These are phyloP conservation scores for Haplosporangium sp. DNA, from an alignment of 371 early-diverging fungal genomes.

Conservation along the genomic window DNA sequence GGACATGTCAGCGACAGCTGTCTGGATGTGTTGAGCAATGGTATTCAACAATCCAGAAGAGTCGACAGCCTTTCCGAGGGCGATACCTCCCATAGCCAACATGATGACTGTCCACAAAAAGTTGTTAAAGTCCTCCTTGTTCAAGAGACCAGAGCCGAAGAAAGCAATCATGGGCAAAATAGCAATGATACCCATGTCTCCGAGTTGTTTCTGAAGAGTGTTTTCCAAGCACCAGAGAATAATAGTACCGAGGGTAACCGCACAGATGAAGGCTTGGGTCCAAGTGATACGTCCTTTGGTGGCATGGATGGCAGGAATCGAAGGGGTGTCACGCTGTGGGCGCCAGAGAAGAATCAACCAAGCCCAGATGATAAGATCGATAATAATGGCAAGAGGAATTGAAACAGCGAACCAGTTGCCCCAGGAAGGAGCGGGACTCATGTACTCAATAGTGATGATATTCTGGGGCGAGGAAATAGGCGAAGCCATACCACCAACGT, in stretches of 20 bases:
- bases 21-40: conserved; percentile 78
- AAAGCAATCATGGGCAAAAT: conserved; percentile 84
- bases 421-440: conserved; percentile 82
- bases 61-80: conserved; percentile 85
- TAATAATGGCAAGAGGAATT: conserved; percentile 70
- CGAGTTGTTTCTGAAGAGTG: conserved; percentile 69
- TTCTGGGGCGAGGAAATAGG: conserved; percentile 90
- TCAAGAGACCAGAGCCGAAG: conserved; percentile 82
- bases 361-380: conserved; percentile 79
- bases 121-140: conserved; percentile 87
- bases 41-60: conserved; percentile 78
- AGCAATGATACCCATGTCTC: conserved; percentile 89
- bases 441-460: conserved; percentile 78
- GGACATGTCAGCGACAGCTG: conserved; percentile 71
- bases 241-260: conserved; percentile 76
- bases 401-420: conserved; percentile 73
- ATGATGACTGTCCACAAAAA: conserved; percentile 84
- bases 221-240: conserved; percentile 81
- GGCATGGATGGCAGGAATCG: conserved; percentile 67
- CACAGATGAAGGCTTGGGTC: conserved; percentile 72
- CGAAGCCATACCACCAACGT: conserved; percentile 89
- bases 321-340: conserved; percentile 70
- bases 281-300: conserved; percentile 68
- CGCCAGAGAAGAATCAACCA: conserved; percentile 68
- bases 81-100: conserved; percentile 91